Conservation (phyloP, 345 rosid genomes). For the Dovyalis caffra region DNA sequence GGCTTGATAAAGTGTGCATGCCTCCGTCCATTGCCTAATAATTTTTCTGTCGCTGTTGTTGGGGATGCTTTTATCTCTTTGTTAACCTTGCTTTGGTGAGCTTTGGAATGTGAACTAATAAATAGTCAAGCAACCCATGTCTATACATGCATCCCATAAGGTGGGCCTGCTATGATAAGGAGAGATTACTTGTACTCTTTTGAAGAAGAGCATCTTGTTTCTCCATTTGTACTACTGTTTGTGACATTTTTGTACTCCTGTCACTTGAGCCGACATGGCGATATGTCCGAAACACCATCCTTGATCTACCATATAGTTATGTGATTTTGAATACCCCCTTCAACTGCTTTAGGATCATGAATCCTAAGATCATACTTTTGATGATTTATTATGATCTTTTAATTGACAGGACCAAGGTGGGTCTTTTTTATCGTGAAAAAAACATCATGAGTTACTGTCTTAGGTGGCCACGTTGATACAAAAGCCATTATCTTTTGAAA, state of each 20-base stretch:
- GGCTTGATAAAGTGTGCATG: constrained; percentile 10
- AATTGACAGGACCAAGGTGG: background rate
- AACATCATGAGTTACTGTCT: background rate
- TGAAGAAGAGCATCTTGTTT: constrained; percentile 1
- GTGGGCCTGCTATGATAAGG: constrained; percentile 9
- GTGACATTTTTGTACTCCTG: background rate
- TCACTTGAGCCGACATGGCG: constrained; percentile 1
- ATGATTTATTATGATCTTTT: background rate
- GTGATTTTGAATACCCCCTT: background rate
- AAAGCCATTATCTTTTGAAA: background rate
- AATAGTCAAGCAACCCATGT: background rate
- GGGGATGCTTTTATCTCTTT: background rate
- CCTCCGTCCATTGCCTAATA: constrained; percentile 7
- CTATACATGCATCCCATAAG: constrained; percentile 2
- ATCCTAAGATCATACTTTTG: background rate
- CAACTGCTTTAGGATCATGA: background rate
- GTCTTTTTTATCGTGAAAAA: background rate
- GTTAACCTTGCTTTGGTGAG: background rate
- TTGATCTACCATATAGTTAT: background rate
- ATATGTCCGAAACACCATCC: constrained; percentile 10
- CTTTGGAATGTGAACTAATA: background rate
- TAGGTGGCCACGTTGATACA: constrained; percentile 22
- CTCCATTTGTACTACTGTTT: constrained; percentile 13
- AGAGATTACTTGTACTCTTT: background rate
- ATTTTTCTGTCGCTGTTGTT: background rate